phyloP scores from a whole-genome alignment of 192 early-diverging fungal genomes.

The Gryganskiella cystojenkinii region DNA sequence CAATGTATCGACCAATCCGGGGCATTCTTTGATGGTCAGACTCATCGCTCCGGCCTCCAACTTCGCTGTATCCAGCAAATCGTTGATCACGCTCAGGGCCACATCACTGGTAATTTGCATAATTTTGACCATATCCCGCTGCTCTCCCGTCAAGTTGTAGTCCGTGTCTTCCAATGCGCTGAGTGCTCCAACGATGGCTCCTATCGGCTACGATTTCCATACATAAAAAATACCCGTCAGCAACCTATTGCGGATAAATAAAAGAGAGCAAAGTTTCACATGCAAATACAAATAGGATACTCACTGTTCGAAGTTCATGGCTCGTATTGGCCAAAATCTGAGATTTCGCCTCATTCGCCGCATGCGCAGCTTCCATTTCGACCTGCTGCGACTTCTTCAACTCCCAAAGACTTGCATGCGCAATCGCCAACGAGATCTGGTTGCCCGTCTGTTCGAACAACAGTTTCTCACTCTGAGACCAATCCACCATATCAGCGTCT shows the following conservation, averaged over 20 bases:
- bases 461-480: conserved; percentile 50
- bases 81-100: conserved; percentile 52
- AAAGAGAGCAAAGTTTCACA: background rate
- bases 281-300: background rate
- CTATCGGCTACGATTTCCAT: conserved; percentile 38
- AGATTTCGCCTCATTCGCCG: conserved; percentile 52
- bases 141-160: conserved; percentile 46
- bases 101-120: conserved; percentile 56
- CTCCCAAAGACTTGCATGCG: conserved; percentile 49
- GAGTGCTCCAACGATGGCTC: conserved; percentile 55
- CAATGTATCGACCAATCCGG: conserved; percentile 52
- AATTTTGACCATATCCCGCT: conserved; percentile 56
- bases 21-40: conserved; percentile 53
- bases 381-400: conserved; percentile 52
- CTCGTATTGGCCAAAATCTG: conserved; percentile 57
- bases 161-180: conserved; percentile 53
- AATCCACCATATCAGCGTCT: conserved; percentile 29
- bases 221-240: background rate
- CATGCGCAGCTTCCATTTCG: conserved; percentile 56
- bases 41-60: conserved; percentile 54
- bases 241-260: background rate
- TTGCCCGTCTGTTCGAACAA: conserved; percentile 56
- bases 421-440: conserved; percentile 56
- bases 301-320: conserved; percentile 48
- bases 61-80: conserved; percentile 53